These are phyloP conservation scores for Debaryomyces robertsiae DNA, from an alignment of 1,139 yeast species.

Conservation along the genomic window DNA sequence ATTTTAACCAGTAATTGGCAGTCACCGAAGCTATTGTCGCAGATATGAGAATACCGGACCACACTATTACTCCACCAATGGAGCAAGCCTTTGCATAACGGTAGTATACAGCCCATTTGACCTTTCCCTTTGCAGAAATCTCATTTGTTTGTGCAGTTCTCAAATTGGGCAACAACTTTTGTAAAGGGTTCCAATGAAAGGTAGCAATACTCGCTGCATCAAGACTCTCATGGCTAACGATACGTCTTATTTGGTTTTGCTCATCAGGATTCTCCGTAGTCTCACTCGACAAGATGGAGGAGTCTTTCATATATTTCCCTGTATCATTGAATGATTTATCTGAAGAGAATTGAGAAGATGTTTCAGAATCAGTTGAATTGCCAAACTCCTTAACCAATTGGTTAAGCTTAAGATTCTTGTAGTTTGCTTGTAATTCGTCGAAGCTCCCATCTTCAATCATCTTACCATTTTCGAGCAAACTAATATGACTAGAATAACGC, in stretches of 20 bases:
- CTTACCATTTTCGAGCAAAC: slow-evolving; percentile 28
- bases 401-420: slow-evolving; percentile 27
- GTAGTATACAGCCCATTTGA: slow-evolving; percentile 33
- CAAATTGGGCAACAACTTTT: slow-evolving; percentile 26
- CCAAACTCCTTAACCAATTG: slow-evolving; percentile 30
- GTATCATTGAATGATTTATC: background rate
- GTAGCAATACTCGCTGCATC: slow-evolving; percentile 15
- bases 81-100: slow-evolving; percentile 42
- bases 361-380: slow-evolving; percentile 3
- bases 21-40: slow-evolving; percentile 26
- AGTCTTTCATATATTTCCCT: slow-evolving; percentile 1
- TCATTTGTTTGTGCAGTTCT: slow-evolving; percentile 34
- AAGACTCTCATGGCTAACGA: slow-evolving; percentile 4
- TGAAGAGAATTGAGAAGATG: slow-evolving; percentile 1
- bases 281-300: slow-evolving; percentile 2
- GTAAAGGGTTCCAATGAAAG: slow-evolving; percentile 34
- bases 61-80: slow-evolving; percentile 28
- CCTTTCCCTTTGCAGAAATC: slow-evolving; percentile 32
- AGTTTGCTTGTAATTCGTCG: slow-evolving; percentile 20
- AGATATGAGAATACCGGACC: slow-evolving; percentile 25
- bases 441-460: slow-evolving; percentile 38
- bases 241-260: background rate
- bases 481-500: slow-evolving; percentile 32
- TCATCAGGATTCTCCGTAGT: background rate
- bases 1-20: slow-evolving; percentile 38